Evolutionary conservation across 164 flowering plant species (phyloP).

Genomic region (Liquidambar formosana): DNA sequence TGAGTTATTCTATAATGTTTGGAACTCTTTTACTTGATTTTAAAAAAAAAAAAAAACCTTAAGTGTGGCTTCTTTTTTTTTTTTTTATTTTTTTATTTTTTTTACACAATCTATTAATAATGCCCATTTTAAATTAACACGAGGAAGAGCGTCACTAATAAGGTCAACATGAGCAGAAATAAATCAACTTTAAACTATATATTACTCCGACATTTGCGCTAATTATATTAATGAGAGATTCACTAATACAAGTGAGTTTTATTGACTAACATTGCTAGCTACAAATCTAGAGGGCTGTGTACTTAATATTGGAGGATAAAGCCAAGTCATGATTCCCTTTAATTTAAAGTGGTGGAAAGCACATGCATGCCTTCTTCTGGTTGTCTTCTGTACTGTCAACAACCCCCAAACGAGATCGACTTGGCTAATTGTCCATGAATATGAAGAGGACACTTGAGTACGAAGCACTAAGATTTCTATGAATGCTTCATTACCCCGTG

Average conservation of each 20-base stretch:
- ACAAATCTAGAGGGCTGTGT: conserved; percentile 9
- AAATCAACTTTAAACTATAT: background rate
- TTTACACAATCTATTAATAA: too few relatives aligned
- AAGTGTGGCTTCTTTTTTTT: too few relatives aligned
- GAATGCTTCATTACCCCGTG: too few relatives aligned
- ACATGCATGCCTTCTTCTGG: conserved; percentile 24
- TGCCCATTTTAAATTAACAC: background rate
- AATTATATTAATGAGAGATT: background rate
- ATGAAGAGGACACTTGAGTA: too few relatives aligned
- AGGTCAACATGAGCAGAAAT: conserved; percentile 5
- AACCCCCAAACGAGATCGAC: background rate
- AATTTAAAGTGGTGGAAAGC: conserved; percentile 24
- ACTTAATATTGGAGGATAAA: conserved; percentile 8
- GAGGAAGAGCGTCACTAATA: background rate
- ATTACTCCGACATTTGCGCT: conserved; percentile 19
- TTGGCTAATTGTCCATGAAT: background rate
- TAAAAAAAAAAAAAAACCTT: too few relatives aligned
- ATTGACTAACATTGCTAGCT: background rate
- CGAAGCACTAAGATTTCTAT: too few relatives aligned
- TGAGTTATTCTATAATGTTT: too few relatives aligned
- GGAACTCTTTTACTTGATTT: too few relatives aligned
- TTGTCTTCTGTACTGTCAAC: conserved; percentile 15
- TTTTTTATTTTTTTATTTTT: too few relatives aligned
- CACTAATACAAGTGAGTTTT: background rate
- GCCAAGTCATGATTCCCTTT: conserved; percentile 22